Evolutionary conservation across 1,139 yeast species (phyloP).

Genomic region (Suhomyces wounanorum): DNA sequence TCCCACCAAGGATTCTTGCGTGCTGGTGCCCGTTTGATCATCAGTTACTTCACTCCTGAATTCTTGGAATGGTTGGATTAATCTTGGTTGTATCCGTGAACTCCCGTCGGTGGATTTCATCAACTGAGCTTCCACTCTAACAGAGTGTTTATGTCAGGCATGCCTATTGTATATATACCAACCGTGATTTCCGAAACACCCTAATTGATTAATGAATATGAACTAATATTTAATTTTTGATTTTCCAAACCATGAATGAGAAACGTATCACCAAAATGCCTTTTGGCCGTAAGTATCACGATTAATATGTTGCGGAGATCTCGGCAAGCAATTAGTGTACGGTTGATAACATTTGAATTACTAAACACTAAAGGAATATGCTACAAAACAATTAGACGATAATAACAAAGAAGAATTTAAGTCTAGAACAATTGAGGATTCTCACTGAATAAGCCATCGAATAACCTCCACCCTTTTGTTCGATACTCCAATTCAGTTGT

Average conservation of each 20-base stretch:
- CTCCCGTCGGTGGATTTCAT: too few relatives aligned
- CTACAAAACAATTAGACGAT: not conserved
- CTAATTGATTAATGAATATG: not conserved
- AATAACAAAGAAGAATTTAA: not conserved
- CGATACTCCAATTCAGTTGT: not conserved
- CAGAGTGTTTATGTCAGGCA: not conserved
- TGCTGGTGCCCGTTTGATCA: slow-evolving; percentile 93
- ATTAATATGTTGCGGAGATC: not conserved
- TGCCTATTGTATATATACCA: not conserved
- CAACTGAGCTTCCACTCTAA: too few relatives aligned
- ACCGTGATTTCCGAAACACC: not conserved
- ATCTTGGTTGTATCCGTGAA: not conserved
- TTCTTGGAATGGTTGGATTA: slow-evolving; percentile 84
- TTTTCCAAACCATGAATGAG: too few relatives aligned
- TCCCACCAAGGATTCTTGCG: slow-evolving; percentile 88
- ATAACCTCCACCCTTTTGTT: not conserved
- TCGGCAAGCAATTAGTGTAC: not conserved
- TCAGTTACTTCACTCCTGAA: slow-evolving; percentile 94
- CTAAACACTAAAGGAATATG: not conserved
- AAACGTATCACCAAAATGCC: too few relatives aligned
- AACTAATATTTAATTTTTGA: not conserved
- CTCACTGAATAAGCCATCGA: not conserved
- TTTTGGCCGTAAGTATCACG: not conserved
- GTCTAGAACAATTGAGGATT: not conserved
- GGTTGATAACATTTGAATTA: not conserved